Percentiles rank a stretch among this genome's conserved stretches.
Conservation (phyloP, 805 yeast genomes). For the Suhomyces faveliae region DNA sequence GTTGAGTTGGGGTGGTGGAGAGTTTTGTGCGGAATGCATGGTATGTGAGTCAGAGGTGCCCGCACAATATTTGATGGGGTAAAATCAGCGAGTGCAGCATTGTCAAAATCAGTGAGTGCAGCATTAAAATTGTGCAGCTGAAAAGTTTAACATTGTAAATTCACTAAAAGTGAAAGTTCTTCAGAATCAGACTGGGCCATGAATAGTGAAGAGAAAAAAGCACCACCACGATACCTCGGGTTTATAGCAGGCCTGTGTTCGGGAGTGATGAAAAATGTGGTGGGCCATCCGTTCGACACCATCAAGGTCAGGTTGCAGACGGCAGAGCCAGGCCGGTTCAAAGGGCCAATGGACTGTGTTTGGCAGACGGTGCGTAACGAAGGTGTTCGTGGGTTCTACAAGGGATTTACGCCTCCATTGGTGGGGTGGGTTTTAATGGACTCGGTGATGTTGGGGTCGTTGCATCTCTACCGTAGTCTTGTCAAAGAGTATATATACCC, state of each 20-base stretch:
- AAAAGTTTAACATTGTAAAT: no score
- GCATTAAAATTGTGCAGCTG: no score
- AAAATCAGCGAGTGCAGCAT: no score
- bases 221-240: slow-evolving; percentile 61
- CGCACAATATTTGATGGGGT: no score
- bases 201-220: neutral
- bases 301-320: slow-evolving; percentile 84
- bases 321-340: slow-evolving; percentile 56
- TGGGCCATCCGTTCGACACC: slow-evolving; percentile 93
- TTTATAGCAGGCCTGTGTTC: slow-evolving; percentile 87
- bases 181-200: no score
- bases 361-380: slow-evolving; percentile 68
- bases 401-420: slow-evolving; percentile 91
- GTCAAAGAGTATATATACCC: slow-evolving; percentile 64
- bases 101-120: no score
- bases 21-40: no score
- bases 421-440: slow-evolving; percentile 96
- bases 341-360: slow-evolving; percentile 81
- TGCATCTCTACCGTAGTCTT: slow-evolving; percentile 71
- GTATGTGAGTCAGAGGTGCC: no score
- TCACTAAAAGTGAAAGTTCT: neutral
- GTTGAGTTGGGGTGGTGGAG: no score
- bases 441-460: slow-evolving; percentile 82
- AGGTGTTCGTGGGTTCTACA: slow-evolving; percentile 76
- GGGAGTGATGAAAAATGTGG: slow-evolving; percentile 83